Conservation (phyloP, 257 asterid species). For the Haberlea rhodopensis region DNA sequence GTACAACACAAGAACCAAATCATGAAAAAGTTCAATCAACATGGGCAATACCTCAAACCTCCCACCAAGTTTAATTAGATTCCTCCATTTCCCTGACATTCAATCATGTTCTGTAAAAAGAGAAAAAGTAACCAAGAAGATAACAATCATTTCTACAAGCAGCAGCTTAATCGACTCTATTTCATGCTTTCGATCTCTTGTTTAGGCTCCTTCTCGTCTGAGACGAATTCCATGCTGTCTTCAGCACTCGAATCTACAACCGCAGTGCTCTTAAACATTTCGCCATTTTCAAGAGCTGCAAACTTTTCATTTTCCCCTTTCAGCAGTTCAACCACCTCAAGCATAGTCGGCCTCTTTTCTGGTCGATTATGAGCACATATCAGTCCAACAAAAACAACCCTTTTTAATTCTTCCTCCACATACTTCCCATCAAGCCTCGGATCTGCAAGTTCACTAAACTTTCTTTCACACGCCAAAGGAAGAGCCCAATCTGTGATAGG, state of each 20-base stretch:
- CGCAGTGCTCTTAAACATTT: conserved; percentile 49
- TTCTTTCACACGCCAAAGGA: conserved; percentile 61
- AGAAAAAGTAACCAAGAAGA: conserved; percentile 12
- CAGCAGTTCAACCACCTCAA: conserved; percentile 68
- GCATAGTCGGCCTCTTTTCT: conserved; percentile 80
- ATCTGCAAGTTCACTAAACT: conserved; percentile 67
- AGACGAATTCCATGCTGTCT: conserved; percentile 43
- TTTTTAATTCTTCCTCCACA: conserved; percentile 73
- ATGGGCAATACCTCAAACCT: not conserved
- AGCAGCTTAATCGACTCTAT: not conserved
- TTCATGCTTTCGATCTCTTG: conserved; percentile 59
- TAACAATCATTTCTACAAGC: conserved; percentile 15
- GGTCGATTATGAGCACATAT: conserved; percentile 60
- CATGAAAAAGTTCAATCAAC: not conserved
- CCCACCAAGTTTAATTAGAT: not conserved
- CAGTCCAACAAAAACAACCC: conserved; percentile 62
- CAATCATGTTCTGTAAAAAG: not conserved
- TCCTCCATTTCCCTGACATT: not conserved
- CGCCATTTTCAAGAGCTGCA: conserved; percentile 60
- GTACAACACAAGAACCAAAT: not conserved
- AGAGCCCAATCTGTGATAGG: conserved; percentile 81
- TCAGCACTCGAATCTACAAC: conserved; percentile 44
- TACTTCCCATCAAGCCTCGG: conserved; percentile 55
- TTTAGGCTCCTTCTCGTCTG: conserved; percentile 42
- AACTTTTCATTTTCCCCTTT: conserved; percentile 75